These are phyloP conservation scores for Huntiella abstrusa DNA, from an alignment of 2,329 filamentous ascomycete species.

Conservation along the genomic window DNA sequence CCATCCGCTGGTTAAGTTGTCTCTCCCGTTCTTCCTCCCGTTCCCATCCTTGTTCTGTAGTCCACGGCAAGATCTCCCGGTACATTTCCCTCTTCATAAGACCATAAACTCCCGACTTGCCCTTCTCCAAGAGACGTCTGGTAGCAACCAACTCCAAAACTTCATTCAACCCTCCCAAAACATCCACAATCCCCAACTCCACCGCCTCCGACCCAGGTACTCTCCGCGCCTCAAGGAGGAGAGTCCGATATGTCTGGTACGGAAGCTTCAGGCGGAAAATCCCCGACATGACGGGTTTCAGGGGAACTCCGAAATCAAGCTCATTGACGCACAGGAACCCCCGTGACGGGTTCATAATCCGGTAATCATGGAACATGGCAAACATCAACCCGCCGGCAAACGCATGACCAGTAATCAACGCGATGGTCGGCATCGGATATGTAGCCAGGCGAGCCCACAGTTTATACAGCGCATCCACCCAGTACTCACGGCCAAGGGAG, in stretches of 20 bases:
- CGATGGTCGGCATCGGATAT: slow-evolving; percentile 66
- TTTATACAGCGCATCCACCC: slow-evolving; percentile 21
- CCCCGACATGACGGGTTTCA: slow-evolving; percentile 52
- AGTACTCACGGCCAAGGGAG: slow-evolving; percentile 40
- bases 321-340: slow-evolving; percentile 73
- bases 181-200: slow-evolving; percentile 49
- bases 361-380: slow-evolving; percentile 68
- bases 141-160: slow-evolving; percentile 39
- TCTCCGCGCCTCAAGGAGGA: slow-evolving; percentile 57
- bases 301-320: slow-evolving; percentile 58
- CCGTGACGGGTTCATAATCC: slow-evolving; percentile 48
- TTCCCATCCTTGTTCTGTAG: slow-evolving; percentile 33
- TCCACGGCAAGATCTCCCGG: slow-evolving; percentile 38
- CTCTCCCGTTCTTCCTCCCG: slow-evolving; percentile 27
- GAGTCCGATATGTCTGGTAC: slow-evolving; percentile 34
- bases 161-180: slow-evolving; percentile 44
- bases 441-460: slow-evolving; percentile 13
- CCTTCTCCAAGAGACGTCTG: slow-evolving; percentile 40
- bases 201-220: slow-evolving; percentile 46
- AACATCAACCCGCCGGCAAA: slow-evolving; percentile 72
- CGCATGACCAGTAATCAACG: slow-evolving; percentile 62
- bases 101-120: slow-evolving; percentile 47
- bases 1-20: slow-evolving; percentile 29
- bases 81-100: slow-evolving; percentile 61
- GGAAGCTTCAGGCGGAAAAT: slow-evolving; percentile 55